These are phyloP conservation scores for Hyphodiscus hymeniophilus DNA, from an alignment of 495 filamentous ascomycete species.

Conservation along the genomic window DNA sequence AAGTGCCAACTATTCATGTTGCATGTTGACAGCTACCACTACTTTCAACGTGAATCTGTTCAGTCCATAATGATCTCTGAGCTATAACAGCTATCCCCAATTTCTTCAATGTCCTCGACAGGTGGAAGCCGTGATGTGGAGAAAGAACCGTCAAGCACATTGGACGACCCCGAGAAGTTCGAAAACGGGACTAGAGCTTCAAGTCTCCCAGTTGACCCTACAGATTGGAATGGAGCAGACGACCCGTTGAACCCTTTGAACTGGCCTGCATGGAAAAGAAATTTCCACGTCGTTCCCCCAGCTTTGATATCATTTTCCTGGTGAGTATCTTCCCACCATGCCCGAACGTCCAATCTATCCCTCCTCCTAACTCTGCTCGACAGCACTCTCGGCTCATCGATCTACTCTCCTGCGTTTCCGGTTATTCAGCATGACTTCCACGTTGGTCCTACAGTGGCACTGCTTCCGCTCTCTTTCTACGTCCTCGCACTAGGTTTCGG, in stretches of 20 bases:
- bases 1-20: no score
- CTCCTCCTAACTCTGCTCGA: background rate
- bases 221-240: conserved; percentile 45
- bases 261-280: conserved; percentile 46
- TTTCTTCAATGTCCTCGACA: no score
- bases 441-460: conserved; percentile 39
- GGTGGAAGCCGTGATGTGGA: background rate
- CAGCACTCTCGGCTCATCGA: conserved; percentile 46
- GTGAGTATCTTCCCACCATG: conserved; percentile 28
- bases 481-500: conserved; percentile 50
- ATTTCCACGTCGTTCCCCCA: conserved; percentile 35
- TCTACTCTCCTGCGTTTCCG: conserved; percentile 38
- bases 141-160: background rate
- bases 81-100: no score
- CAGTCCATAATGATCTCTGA: no score
- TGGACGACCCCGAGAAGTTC: conserved; percentile 1
- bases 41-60: no score
- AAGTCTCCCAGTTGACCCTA: background rate
- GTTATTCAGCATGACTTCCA: conserved; percentile 38
- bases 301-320: conserved; percentile 36
- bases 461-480: conserved; percentile 48
- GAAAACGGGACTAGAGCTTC: conserved; percentile 3
- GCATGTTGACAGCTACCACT: no score
- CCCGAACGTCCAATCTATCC: no score
- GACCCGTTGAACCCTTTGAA: conserved; percentile 54